Evolutionary conservation across 768 basidiomycete genomes (phyloP).

Genomic region (Leccinum subgranulosum): DNA sequence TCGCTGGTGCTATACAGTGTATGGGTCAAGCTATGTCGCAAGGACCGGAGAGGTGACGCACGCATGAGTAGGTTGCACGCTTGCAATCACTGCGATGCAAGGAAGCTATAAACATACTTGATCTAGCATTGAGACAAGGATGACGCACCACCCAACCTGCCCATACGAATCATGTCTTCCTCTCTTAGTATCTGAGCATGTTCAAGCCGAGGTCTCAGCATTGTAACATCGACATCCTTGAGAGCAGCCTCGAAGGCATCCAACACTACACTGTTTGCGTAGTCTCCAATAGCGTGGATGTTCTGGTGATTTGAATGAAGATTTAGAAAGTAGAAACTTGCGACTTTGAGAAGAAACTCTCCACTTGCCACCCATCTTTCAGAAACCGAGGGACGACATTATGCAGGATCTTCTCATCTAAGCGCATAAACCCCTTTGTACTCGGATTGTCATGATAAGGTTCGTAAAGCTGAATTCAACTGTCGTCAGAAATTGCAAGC

Average conservation of each 20-base stretch:
- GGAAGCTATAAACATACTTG: not conserved
- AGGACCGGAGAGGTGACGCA: conserved; percentile 33
- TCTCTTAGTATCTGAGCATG: conserved; percentile 85
- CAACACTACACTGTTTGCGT: conserved; percentile 80
- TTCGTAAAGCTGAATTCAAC: conserved; percentile 52
- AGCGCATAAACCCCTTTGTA: conserved; percentile 76
- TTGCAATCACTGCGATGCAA: conserved; percentile 68
- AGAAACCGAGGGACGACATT: conserved; percentile 67
- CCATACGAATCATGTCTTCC: conserved; percentile 74
- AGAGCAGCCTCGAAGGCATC: conserved; percentile 78
- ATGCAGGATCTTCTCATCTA: conserved; percentile 57
- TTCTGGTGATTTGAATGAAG: conserved; percentile 47
- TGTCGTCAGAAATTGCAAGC: not conserved
- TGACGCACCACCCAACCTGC: conserved; percentile 66
- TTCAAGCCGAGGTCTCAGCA: conserved; percentile 76
- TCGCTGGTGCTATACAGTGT: conserved; percentile 57
- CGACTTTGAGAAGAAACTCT: conserved; percentile 36
- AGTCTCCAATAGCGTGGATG: conserved; percentile 84
- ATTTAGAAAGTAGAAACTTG: not conserved
- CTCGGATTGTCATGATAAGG: conserved; percentile 78
- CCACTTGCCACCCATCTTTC: conserved; percentile 87
- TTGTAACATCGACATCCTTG: conserved; percentile 55
- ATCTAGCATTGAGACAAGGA: not conserved
- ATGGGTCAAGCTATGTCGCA: not conserved
- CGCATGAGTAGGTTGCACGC: conserved; percentile 88